Percentiles rank a stretch among this genome's conserved stretches.
Conservation (phyloP, 2,329 filamentous ascomycete species). For the Penicillium sp. region DNA sequence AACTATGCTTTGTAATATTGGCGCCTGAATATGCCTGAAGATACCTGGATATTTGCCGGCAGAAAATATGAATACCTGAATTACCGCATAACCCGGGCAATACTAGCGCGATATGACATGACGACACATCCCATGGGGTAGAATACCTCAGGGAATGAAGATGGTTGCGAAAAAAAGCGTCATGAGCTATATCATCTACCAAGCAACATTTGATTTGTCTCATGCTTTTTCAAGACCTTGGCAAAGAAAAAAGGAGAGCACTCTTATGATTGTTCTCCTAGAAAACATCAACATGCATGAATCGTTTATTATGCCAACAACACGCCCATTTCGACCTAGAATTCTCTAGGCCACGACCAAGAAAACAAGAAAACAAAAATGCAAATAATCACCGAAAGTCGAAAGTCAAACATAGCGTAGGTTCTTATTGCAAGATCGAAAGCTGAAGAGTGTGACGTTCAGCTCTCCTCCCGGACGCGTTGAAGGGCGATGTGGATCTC, state of each 20-base stretch:
- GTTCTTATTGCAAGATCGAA: not conserved
- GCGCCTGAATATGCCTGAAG: too few relatives aligned
- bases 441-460: not conserved
- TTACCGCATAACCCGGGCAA: not conserved
- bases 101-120: not conserved
- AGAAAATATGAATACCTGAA: too few relatives aligned
- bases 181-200: not conserved
- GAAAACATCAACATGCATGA: not conserved
- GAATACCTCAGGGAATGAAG: not conserved
- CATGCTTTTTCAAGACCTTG: not conserved
- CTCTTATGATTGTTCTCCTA: not conserved
- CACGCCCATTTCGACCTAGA: not conserved
- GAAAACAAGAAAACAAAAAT: not conserved
- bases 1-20: too few relatives aligned
- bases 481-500: slow-evolving; percentile 25
- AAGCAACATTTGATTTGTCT: not conserved
- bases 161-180: not conserved
- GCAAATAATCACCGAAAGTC: not conserved
- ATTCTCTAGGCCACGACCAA: not conserved
- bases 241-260: not conserved
- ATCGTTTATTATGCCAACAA: not conserved
- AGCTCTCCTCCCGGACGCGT: slow-evolving; percentile 3
- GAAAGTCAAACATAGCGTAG: not conserved
- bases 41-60: too few relatives aligned
- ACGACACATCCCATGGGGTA: not conserved